phyloP scores from a whole-genome alignment of 2,329 filamentous ascomycete species.

The Triangularia setosa region DNA sequence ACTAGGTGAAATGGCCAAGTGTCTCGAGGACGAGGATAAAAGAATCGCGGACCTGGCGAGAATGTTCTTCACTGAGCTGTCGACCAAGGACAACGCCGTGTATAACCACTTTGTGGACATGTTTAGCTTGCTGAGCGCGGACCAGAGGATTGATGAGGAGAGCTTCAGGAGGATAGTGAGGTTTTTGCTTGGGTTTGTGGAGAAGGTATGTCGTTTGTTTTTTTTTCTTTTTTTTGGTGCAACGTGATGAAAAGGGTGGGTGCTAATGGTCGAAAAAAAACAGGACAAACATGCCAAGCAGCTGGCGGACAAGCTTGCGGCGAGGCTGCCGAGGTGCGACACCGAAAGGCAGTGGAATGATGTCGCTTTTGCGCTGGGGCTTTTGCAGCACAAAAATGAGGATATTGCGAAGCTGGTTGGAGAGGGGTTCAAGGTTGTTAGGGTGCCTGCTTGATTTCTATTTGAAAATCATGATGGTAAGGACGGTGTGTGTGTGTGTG shows the following conservation, averaged over 20 bases:
- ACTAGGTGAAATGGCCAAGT: constrained; percentile 98
- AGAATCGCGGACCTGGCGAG: constrained; percentile 87
- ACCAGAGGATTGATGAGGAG: constrained; percentile 76
- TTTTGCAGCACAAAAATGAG: constrained; percentile 90
- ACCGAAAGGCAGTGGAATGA: constrained; percentile 97
- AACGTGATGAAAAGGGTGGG: neutral
- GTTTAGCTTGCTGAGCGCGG: constrained; percentile 88
- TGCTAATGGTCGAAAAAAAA: constrained; percentile 13
- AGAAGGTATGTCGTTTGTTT: constrained; percentile 78
- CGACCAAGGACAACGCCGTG: constrained; percentile 96
- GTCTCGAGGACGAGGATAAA: constrained; percentile 92
- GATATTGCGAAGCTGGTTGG: constrained; percentile 74
- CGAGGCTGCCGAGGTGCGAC: constrained; percentile 78
- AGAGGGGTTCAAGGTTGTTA: constrained; percentile 72
- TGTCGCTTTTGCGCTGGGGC: constrained; percentile 83
- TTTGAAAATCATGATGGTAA: no score
- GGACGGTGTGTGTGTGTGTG: no score
- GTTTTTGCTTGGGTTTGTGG: constrained; percentile 92
- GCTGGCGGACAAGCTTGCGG: constrained; percentile 86
- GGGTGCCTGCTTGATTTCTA: constrained; percentile 33
- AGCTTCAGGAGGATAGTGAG: constrained; percentile 81
- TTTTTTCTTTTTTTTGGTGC: neutral
- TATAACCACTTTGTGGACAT: constrained; percentile 99
- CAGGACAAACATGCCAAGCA: constrained; percentile 97
- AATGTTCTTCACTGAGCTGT: constrained; percentile 98